Conservation (phyloP, 345 rosid species). For the Rhizophora apiculata region DNA sequence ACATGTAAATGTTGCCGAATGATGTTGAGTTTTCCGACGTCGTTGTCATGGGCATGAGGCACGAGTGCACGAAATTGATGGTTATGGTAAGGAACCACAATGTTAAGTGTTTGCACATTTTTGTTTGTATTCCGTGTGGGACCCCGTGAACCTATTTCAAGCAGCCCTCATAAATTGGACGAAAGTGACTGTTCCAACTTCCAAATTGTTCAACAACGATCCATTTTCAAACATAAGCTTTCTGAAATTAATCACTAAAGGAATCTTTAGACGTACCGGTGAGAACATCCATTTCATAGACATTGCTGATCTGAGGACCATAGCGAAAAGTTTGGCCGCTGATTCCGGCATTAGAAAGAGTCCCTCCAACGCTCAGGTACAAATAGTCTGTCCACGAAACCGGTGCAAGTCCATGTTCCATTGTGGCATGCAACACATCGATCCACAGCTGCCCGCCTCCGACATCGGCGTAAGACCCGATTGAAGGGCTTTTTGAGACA, state of each 20-base stretch:
- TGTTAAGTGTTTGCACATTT: not conserved
- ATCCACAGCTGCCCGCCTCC: slow-evolving; percentile 93
- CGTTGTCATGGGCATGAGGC: no score
- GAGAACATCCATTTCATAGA: slow-evolving; percentile 81
- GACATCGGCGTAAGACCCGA: slow-evolving; percentile 55
- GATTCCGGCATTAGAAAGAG: slow-evolving; percentile 90
- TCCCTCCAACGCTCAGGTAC: slow-evolving; percentile 90
- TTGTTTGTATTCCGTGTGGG: not conserved
- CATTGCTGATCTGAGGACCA: slow-evolving; percentile 97
- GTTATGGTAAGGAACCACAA: not conserved
- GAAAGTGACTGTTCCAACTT: not conserved
- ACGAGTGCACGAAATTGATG: not conserved
- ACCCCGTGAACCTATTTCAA: slow-evolving; percentile 4
- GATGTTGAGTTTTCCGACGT: no score
- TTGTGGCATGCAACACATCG: slow-evolving; percentile 67
- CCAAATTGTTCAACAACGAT: not conserved
- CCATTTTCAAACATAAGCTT: not conserved
- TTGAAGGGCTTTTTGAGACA: slow-evolving; percentile 8
- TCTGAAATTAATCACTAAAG: not conserved
- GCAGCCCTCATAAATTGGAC: slow-evolving; percentile 2
- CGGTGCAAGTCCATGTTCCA: slow-evolving; percentile 80
- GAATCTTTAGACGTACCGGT: slow-evolving; percentile 56
- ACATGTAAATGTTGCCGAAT: no score
- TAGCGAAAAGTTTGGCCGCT: slow-evolving; percentile 91
- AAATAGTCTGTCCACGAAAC: slow-evolving; percentile 95